Conservation (phyloP, 192 early-diverging fungal genomes). For the Coemansia sp. region DNA sequence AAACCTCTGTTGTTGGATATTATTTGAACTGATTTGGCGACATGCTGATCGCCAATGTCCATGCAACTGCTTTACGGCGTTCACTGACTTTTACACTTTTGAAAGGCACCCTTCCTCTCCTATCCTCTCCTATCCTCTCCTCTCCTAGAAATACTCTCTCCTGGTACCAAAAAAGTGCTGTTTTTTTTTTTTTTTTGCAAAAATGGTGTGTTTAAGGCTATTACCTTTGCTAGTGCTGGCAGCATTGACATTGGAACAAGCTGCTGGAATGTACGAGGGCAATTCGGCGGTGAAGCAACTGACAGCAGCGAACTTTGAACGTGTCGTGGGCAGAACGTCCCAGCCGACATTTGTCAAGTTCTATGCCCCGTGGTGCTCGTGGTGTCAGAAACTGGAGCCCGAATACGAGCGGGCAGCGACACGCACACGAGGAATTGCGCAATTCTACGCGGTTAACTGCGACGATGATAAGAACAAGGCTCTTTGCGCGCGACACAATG, state of each 20-base stretch:
- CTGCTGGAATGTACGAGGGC: constrained; percentile 55
- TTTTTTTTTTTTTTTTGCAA: too few relatives aligned
- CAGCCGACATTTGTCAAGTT: constrained; percentile 87
- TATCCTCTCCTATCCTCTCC: not conserved
- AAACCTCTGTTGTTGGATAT: not conserved
- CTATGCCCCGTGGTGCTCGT: constrained; percentile 96
- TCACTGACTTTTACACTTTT: not conserved
- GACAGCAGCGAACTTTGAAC: constrained; percentile 62
- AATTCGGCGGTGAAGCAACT: constrained; percentile 62
- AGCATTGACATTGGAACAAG: constrained; percentile 15
- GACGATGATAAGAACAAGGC: constrained; percentile 76
- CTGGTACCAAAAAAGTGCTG: too few relatives aligned
- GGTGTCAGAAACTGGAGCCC: constrained; percentile 85
- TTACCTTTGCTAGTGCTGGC: constrained; percentile 10
- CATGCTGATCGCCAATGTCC: not conserved
- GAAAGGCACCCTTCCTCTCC: not conserved
- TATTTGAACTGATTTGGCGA: not conserved
- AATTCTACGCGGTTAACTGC: constrained; percentile 89
- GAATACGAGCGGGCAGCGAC: constrained; percentile 87
- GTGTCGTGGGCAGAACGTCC: constrained; percentile 59
- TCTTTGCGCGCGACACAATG: constrained; percentile 73
- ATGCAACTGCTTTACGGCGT: not conserved
- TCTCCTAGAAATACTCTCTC: too few relatives aligned
- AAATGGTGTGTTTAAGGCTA: constrained; percentile 2
- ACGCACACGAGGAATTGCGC: constrained; percentile 80